phyloP scores from a whole-genome alignment of 768 basidiomycete genomes.

The Piloderma croceum region DNA sequence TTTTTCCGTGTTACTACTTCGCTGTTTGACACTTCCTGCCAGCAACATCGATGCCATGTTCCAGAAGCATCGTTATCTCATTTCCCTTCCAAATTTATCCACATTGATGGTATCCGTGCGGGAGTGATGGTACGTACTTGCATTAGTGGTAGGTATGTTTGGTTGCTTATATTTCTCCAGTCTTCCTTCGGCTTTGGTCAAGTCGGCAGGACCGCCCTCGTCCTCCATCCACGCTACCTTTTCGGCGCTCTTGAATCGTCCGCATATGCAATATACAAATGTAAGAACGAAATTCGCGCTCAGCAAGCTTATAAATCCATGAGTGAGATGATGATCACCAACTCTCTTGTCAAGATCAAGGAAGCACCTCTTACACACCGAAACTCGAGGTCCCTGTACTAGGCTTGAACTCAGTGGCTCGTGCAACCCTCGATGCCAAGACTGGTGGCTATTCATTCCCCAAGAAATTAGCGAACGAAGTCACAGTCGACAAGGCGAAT shows the following conservation, averaged over 20 bases:
- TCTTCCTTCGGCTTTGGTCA: conserved; percentile 98
- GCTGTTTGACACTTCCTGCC: conserved; percentile 10
- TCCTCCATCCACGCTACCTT: conserved; percentile 88
- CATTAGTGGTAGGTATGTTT: background rate
- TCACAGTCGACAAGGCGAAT: conserved; percentile 57
- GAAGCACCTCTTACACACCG: conserved; percentile 78
- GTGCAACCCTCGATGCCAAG: conserved; percentile 77
- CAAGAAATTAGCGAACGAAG: conserved; percentile 44
- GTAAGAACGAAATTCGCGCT: conserved; percentile 59
- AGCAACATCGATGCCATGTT: conserved; percentile 94
- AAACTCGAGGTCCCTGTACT: conserved; percentile 86
- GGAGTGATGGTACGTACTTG: conserved; percentile 72
- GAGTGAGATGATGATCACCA: conserved; percentile 94
- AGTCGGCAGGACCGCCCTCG: conserved; percentile 87
- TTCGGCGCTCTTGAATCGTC: conserved; percentile 77
- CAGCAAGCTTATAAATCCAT: conserved; percentile 80
- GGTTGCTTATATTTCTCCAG: conserved; percentile 31
- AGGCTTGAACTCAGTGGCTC: conserved; percentile 88
- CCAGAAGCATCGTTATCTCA: conserved; percentile 79
- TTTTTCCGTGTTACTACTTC: background rate
- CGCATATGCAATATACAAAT: conserved; percentile 73
- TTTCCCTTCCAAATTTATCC: conserved; percentile 98
- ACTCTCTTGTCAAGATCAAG: conserved; percentile 91
- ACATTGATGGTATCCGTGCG: conserved; percentile 87
- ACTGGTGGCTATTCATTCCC: conserved; percentile 82